Evolutionary conservation across 768 basidiomycete genomes (phyloP).

Genomic region (Coprinopsis strossmayeri): DNA sequence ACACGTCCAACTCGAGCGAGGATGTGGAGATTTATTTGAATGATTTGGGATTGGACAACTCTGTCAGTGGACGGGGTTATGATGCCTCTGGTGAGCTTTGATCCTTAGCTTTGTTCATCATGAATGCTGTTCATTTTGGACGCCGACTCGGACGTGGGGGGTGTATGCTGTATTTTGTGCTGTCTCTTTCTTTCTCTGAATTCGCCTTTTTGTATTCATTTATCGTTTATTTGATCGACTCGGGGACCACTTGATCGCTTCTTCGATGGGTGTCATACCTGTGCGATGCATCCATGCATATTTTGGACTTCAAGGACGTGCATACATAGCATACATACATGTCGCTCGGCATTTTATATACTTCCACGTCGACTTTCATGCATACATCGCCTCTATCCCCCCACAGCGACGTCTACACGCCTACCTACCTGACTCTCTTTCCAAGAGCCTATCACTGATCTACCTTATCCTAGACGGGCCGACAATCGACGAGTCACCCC

Average conservation of each 20-base stretch:
- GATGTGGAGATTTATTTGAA: constrained; percentile 32
- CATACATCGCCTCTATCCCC: neutral
- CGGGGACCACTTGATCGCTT: neutral
- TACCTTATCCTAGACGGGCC: constrained; percentile 7
- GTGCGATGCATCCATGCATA: constrained; percentile 2
- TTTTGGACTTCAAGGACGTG: neutral
- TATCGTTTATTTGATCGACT: neutral
- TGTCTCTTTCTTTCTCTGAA: neutral
- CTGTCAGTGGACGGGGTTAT: constrained; percentile 9
- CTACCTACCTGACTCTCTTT: neutral
- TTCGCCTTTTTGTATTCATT: neutral
- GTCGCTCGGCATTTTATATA: neutral
- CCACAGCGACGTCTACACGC: neutral
- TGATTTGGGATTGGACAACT: constrained; percentile 25
- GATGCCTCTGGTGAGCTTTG: neutral
- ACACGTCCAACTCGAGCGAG: constrained; percentile 11
- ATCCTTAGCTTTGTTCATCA: neutral
- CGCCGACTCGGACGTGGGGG: neutral
- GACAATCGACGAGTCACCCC: constrained; percentile 6
- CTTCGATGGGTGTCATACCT: neutral
- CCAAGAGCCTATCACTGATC: neutral
- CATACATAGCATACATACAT: constrained; percentile 5
- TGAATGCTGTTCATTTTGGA: neutral
- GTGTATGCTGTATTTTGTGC: neutral
- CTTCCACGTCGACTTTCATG: neutral